A percentile compares a stretch with the other conserved stretches of the same genome.
Conservation (phyloP, 306 rosid genomes). For the Vicia faba region DNA sequence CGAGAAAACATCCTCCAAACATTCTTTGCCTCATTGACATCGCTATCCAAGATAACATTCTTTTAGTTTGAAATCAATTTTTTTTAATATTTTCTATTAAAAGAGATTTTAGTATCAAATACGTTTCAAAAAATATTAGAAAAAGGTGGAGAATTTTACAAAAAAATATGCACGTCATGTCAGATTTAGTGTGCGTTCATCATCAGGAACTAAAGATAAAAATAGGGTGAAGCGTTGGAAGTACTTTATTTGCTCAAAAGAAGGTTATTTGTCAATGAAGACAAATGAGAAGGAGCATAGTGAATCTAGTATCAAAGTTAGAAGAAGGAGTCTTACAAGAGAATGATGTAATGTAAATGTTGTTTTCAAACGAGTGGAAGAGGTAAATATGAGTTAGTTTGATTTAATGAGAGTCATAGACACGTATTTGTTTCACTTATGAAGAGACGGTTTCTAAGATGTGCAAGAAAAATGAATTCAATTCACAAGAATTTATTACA, state of each 20-base stretch:
- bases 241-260: neutral
- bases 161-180: neutral
- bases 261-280: neutral
- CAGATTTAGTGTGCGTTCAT: neutral
- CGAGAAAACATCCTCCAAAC: too few relatives aligned
- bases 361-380: neutral
- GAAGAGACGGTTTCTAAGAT: neutral
- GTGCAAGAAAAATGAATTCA: neutral
- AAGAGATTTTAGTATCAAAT: too few relatives aligned
- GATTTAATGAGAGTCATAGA: neutral
- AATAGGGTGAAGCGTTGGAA: neutral
- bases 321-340: neutral
- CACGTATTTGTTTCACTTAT: neutral
- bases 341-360: neutral
- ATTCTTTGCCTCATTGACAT: too few relatives aligned
- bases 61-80: too few relatives aligned
- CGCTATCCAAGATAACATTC: too few relatives aligned
- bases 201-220: neutral
- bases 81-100: too few relatives aligned
- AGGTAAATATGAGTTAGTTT: neutral
- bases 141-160: neutral
- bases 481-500: neutral
- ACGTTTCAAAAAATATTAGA: neutral
- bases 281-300: neutral
- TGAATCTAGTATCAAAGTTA: neutral